These are phyloP conservation scores for Penicillium hordei DNA, from an alignment of 2,329 filamentous ascomycete species.

Conservation along the genomic window DNA sequence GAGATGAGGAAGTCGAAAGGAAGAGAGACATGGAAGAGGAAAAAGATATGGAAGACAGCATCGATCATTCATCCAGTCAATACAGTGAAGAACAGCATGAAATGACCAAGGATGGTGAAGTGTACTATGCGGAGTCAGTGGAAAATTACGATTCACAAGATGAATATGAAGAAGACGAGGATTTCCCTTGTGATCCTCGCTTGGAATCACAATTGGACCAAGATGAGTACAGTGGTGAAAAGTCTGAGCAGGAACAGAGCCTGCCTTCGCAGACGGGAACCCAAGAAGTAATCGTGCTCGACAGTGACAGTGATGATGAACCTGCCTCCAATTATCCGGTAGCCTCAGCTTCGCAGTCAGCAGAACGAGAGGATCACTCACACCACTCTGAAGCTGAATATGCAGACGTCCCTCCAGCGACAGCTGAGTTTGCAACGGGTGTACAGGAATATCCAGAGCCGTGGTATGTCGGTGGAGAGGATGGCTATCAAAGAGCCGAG, in stretches of 20 bases:
- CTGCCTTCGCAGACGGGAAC: slow-evolving; percentile 12
- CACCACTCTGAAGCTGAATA: background rate
- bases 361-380: background rate
- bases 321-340: slow-evolving; percentile 11
- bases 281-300: slow-evolving; percentile 42
- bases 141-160: slow-evolving; percentile 8
- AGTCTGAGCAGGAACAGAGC: slow-evolving; percentile 6
- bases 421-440: background rate
- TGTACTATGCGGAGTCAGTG: slow-evolving; percentile 2
- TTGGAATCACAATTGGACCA: slow-evolving; percentile 4
- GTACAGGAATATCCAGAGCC: slow-evolving; percentile 4
- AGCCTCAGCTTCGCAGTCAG: background rate
- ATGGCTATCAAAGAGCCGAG: background rate
- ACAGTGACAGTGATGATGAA: slow-evolving; percentile 46
- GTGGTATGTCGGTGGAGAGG: slow-evolving; percentile 4
- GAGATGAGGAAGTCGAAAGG: slow-evolving; percentile 7
- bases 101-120: slow-evolving; percentile 13
- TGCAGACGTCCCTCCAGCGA: background rate
- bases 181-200: slow-evolving; percentile 9
- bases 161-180: slow-evolving; percentile 16
- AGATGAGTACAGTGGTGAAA: slow-evolving; percentile 18
- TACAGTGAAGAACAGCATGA: slow-evolving; percentile 13
- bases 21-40: background rate
- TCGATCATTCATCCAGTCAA: background rate
- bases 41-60: slow-evolving; percentile 5